Conservation (phyloP, 2,329 filamentous ascomycete species). For the Mycocentrospora acerina region DNA sequence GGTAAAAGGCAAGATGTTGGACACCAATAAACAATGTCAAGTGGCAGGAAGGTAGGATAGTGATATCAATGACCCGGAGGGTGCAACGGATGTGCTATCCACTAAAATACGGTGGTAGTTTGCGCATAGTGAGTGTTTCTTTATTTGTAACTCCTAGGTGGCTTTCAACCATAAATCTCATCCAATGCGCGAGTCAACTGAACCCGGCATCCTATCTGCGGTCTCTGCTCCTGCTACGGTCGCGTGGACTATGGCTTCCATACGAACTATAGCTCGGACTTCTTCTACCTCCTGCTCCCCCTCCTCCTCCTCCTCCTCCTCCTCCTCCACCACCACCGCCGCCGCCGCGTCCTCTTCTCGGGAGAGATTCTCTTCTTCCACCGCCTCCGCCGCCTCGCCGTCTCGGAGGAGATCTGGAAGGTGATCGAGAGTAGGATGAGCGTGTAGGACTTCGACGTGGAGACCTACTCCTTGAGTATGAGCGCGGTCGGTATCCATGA, state of each 20-base stretch:
- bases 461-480: slow-evolving; percentile 44
- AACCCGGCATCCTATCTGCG: slow-evolving; percentile 12
- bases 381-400: slow-evolving; percentile 23
- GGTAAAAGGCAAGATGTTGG: no score
- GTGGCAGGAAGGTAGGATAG: no score
- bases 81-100: no score
- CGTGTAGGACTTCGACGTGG: slow-evolving; percentile 44
- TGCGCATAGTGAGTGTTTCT: no score
- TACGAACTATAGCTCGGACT: slow-evolving; percentile 66
- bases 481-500: slow-evolving; percentile 28
- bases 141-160: no score
- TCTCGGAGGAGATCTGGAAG: slow-evolving; percentile 34
- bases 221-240: slow-evolving; percentile 50
- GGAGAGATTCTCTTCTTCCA: slow-evolving; percentile 45
- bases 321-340: slow-evolving; percentile 47
- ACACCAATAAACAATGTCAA: no score
- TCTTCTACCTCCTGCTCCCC: slow-evolving; percentile 49
- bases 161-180: no score
- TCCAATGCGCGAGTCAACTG: no score
- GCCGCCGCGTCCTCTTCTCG: slow-evolving; percentile 47
- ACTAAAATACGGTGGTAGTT: no score
- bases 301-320: slow-evolving; percentile 53
- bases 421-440: slow-evolving; percentile 45
- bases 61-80: no score
- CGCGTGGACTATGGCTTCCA: slow-evolving; percentile 52